Evolutionary conservation across 2,329 filamentous ascomycete genomes (phyloP), one percentile per base, ranked within the genome.

Genomic region (Xylariaceae sp.): DNA sequence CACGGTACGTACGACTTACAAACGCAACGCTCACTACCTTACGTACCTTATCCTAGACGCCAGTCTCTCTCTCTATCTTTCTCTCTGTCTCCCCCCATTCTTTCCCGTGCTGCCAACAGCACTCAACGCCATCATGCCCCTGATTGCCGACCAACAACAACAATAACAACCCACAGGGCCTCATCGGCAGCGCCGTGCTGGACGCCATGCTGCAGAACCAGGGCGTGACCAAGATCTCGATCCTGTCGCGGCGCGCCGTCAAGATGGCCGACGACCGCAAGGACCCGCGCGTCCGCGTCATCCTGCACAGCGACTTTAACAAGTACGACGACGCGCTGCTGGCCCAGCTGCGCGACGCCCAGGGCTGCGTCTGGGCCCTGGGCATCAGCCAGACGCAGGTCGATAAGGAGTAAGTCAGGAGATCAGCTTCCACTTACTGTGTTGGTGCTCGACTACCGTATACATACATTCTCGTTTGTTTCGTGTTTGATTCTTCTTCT

Each of bases 311-410:
- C 12, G 78, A 88, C 53, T 88, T 83, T 49, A 56, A 61, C 10
- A 61, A 54, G 1, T 88, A 85, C 52, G 67, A 72, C 22, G 46
- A 67, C 0, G 62, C 64, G 0, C 44, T 86, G 2, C 63, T 87
- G 8, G 43, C 57, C 16, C 64, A 79, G 50, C 63, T 89, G 1
- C 64, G 68, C 33, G 81, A 74, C 15, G 83, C 82, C 0, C 61
- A 70, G 6, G 82, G 77, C 2, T 82, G 77, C 38, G 77, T 88
- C 1, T 89, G 83, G 83, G 82, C 83, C 0, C 64, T 81, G 29
- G 83, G 83, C 1, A 75, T 79, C 30, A 77, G 72, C 40, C 71
- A 78, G 47, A 74, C 56, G 9, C 59, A 68, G 25, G 79, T 84
- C 6, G 52, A 52, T 36, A 75, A 72, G 39, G 73, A 80, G 70